These are phyloP conservation scores for Mucor irregularis DNA, from an alignment of 371 early-diverging fungal species.

Conservation along the genomic window DNA sequence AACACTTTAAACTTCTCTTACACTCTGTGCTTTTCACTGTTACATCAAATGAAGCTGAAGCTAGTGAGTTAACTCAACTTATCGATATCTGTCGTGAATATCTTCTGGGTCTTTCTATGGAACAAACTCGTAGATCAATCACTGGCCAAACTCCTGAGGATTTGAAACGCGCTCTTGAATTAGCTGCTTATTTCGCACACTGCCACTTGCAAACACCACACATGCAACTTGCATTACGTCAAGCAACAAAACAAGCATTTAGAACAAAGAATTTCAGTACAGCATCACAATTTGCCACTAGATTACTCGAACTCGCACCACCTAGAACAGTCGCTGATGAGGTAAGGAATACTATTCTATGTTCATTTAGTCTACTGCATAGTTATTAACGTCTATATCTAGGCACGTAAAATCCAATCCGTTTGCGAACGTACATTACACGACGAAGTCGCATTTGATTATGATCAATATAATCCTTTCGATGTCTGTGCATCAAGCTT, in stretches of 20 bases:
- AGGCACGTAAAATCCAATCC: conserved; percentile 86
- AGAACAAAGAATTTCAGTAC: conserved; percentile 81
- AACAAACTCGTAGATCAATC: conserved; percentile 70
- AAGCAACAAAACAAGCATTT: conserved; percentile 82
- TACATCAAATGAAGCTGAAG: conserved; percentile 57
- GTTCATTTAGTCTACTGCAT: not conserved
- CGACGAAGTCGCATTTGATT: conserved; percentile 80
- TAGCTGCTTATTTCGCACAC: conserved; percentile 94
- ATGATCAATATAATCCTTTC: conserved; percentile 93
- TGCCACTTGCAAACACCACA: conserved; percentile 89
- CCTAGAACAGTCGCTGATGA: conserved; percentile 72
- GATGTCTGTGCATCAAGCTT: conserved; percentile 84
- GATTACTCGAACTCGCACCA: conserved; percentile 87
- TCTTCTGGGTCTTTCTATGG: conserved; percentile 83
- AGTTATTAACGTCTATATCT: not conserved
- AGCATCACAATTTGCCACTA: conserved; percentile 81
- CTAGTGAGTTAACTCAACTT: conserved; percentile 76
- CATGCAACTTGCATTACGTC: conserved; percentile 76
- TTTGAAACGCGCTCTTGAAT: conserved; percentile 76
- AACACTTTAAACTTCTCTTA: conserved; percentile 73
- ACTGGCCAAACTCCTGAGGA: conserved; percentile 48
- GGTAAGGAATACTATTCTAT: conserved; percentile 33
- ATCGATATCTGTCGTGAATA: conserved; percentile 89
- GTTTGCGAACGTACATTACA: conserved; percentile 76
- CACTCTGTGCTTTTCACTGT: conserved; percentile 73